Evolutionary conservation across 2,329 filamentous ascomycete species (phyloP).

Genomic region (Sporothrix brunneoviolacea): DNA sequence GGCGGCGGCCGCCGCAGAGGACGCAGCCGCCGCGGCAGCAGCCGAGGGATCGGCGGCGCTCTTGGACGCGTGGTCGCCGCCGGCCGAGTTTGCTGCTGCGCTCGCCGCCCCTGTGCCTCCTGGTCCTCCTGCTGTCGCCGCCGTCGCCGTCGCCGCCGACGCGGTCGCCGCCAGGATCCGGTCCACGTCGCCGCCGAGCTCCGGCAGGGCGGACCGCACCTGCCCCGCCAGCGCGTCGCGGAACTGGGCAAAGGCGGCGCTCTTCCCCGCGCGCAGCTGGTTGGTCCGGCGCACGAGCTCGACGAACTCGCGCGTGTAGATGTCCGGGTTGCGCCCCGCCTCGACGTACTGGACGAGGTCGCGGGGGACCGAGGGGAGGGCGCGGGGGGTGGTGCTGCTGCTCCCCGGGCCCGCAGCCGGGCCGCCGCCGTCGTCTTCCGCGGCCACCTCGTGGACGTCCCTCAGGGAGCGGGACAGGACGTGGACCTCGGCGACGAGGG

Average conservation of each 20-base stretch:
- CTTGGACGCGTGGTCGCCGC: not conserved
- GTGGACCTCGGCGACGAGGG: slow-evolving; percentile 49
- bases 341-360: slow-evolving; percentile 64
- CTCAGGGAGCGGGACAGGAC: slow-evolving; percentile 35
- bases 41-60: not conserved
- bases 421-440: slow-evolving; percentile 21
- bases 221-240: slow-evolving; percentile 56
- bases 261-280: slow-evolving; percentile 61
- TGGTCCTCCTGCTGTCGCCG: not conserved
- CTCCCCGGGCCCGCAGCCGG: not conserved
- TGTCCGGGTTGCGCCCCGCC: slow-evolving; percentile 65
- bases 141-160: slow-evolving; percentile 11
- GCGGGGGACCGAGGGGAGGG: slow-evolving; percentile 49
- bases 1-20: too few relatives aligned
- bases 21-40: too few relatives aligned
- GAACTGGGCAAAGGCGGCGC: slow-evolving; percentile 53
- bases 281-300: slow-evolving; percentile 60
- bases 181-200: slow-evolving; percentile 48
- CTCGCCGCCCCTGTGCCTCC: not conserved
- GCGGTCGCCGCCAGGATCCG: slow-evolving; percentile 45
- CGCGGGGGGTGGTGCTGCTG: slow-evolving; percentile 3
- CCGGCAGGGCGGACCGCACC: slow-evolving; percentile 52
- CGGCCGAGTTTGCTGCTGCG: not conserved
- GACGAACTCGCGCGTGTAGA: slow-evolving; percentile 68
- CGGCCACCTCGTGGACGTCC: slow-evolving; percentile 34